Evolutionary conservation across 768 basidiomycete genomes (phyloP).

Genomic region (Boletellus ananas): DNA sequence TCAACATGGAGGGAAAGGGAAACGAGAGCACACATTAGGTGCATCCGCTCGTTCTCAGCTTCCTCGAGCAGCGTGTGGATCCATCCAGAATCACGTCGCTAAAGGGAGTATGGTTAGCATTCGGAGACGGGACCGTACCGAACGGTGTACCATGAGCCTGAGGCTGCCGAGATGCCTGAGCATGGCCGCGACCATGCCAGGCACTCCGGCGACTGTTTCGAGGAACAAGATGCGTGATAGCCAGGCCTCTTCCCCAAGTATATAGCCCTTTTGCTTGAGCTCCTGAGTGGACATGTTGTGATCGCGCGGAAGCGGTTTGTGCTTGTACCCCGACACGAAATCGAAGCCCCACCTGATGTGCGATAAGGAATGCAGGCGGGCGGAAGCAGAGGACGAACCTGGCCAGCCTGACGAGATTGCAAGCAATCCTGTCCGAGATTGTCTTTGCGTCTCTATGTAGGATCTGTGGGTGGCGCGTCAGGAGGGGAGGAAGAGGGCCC

Average conservation of each 20-base stretch:
- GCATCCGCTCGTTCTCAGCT: slow-evolving; percentile 97
- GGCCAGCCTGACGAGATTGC: slow-evolving; percentile 52
- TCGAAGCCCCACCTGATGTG: slow-evolving; percentile 66
- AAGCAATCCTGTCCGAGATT: slow-evolving; percentile 70
- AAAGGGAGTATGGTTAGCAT: slow-evolving; percentile 6
- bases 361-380: slow-evolving; percentile 1
- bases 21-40: slow-evolving; percentile 59
- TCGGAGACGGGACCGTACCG: slow-evolving; percentile 7
- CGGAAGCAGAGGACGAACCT: slow-evolving; percentile 34
- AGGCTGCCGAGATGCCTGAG: slow-evolving; percentile 86
- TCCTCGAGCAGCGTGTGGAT: slow-evolving; percentile 92
- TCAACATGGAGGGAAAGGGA: slow-evolving; percentile 4
- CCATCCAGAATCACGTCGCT: slow-evolving; percentile 65
- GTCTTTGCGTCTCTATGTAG: slow-evolving; percentile 64
- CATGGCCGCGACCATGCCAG: slow-evolving; percentile 91
- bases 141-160: slow-evolving; percentile 68
- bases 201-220: slow-evolving; percentile 91
- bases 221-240: slow-evolving; percentile 65
- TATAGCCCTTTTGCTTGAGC: slow-evolving; percentile 67
- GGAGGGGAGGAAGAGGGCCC: neutral
- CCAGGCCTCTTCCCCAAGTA: slow-evolving; percentile 77
- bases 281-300: slow-evolving; percentile 67
- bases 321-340: slow-evolving; percentile 80
- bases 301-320: slow-evolving; percentile 57
- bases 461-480: slow-evolving; percentile 43